phyloP scores from a whole-genome alignment of 108 stramenopile genomes.

The Cyclostephanos tholiformis region DNA sequence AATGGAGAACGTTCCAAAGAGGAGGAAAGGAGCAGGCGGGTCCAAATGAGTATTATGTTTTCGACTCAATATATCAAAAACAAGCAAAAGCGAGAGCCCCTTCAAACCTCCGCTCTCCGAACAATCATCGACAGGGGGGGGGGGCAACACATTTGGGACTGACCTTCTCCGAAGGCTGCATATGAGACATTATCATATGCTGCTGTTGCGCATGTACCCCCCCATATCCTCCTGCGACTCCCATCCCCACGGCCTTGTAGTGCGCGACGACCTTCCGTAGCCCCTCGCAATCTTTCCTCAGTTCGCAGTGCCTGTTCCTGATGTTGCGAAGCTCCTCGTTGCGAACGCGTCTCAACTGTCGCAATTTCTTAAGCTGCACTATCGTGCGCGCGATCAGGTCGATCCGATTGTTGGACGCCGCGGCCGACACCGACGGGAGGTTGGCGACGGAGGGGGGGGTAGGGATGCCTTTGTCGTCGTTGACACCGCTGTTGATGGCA shows the following conservation, averaged over 20 bases:
- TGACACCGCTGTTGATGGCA: neutral
- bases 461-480: neutral
- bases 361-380: slow-evolving; percentile 35
- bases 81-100: neutral
- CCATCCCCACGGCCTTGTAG: slow-evolving; percentile 44
- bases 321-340: slow-evolving; percentile 33
- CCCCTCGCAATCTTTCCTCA: slow-evolving; percentile 55
- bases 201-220: slow-evolving; percentile 7
- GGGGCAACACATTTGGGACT: neutral
- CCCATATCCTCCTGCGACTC: neutral
- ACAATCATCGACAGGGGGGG: neutral
- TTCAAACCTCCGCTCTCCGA: neutral
- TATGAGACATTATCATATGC: slow-evolving; percentile 16
- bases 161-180: slow-evolving; percentile 17
- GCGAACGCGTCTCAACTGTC: slow-evolving; percentile 27
- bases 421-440: slow-evolving; percentile 13
- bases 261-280: slow-evolving; percentile 63
- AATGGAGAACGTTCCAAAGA: neutral
- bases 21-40: neutral
- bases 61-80: neutral
- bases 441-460: neutral
- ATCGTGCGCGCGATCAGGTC: slow-evolving; percentile 84
- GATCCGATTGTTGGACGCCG: slow-evolving; percentile 72
- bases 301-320: slow-evolving; percentile 35
- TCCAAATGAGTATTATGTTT: neutral